Evolutionary conservation across 768 basidiomycete species (phyloP), one percentile per base, ranked within the genome.

Genomic region (Lactarius vividus): DNA sequence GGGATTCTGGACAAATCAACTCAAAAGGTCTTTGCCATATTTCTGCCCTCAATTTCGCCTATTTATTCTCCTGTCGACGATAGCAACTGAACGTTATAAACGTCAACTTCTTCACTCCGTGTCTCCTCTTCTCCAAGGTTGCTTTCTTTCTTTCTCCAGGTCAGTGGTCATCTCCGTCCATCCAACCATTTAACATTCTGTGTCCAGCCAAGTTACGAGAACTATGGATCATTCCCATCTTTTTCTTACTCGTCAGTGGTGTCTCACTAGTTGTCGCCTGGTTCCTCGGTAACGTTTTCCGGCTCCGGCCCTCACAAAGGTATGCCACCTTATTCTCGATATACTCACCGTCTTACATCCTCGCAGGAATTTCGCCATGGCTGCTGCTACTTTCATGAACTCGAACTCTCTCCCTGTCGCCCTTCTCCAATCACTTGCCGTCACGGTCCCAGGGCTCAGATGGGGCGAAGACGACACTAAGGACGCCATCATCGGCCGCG

Each of bases 371-470:
- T 93, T 92, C 69, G 88, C 88, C 8, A 87, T 88, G 75, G 91
- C 91, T 0, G 88, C 91, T 0, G 81, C 90, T 33, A 93, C 90
- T 86, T 92, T 92, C 80, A 91, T 94, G 89, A 96, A 95, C 75
- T 93, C 91, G 3, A 98, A 98, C 74, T 93, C 93, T 0, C 84
- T 99, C 6, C 96, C 96, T 0, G 93, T 98, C 65, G 96, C 96
- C 0, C 81, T 99, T 37, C 92, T 98, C 87, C 90, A 97, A 75
- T 88, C 87, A 67, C 86, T 98, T 23, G 92, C 92, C 10, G 77
- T 89, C 62, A 89, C 91, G 15, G 93, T 96, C 0, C 88, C 88
- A 0, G 86, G 86, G 5, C 81, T 96, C 37, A 90, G 89, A 72
- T 94, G 94, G 93, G 88, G 82, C 10, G 68, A 79, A 3, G 85